phyloP scores from a whole-genome alignment of 768 basidiomycete species.

The Polyporus arcularius region DNA sequence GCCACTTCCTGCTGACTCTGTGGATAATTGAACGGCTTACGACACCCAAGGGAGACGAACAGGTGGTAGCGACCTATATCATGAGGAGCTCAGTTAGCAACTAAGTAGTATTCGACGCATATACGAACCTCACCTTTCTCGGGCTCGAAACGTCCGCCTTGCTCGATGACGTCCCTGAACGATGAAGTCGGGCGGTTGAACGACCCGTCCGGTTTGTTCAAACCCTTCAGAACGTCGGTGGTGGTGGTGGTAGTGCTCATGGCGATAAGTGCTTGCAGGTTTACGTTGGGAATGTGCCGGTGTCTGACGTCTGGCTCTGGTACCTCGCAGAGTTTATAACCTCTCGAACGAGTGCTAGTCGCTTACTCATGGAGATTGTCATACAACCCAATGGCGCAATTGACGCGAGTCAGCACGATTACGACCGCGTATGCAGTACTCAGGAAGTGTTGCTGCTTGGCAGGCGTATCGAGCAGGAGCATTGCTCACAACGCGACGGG shows the following conservation, averaged over 20 bases:
- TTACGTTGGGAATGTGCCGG: no score
- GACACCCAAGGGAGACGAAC: conserved; percentile 86
- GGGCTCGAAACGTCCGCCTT: conserved; percentile 64
- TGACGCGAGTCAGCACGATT: no score
- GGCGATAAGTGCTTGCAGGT: neutral
- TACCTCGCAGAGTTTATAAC: no score
- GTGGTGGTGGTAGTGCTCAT: conserved; percentile 5
- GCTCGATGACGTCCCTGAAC: conserved; percentile 58
- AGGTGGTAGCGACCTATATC: conserved; percentile 94
- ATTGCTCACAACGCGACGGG: no score
- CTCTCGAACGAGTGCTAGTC: neutral
- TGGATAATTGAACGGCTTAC: conserved; percentile 41
- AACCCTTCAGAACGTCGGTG: neutral
- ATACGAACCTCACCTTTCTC: conserved; percentile 73
- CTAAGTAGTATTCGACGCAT: no score
- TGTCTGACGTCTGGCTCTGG: no score
- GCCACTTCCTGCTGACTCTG: neutral
- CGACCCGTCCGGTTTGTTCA: conserved; percentile 56
- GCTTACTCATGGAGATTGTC: neutral
- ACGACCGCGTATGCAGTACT: no score
- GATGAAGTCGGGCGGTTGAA: conserved; percentile 59
- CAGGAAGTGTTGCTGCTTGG: no score
- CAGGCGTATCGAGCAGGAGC: no score
- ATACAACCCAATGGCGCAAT: no score
- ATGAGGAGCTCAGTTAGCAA: no score